Base-by-base conservation (phyloP, 305 asterid genomes). In the Caryopteris hybrid region DNA sequence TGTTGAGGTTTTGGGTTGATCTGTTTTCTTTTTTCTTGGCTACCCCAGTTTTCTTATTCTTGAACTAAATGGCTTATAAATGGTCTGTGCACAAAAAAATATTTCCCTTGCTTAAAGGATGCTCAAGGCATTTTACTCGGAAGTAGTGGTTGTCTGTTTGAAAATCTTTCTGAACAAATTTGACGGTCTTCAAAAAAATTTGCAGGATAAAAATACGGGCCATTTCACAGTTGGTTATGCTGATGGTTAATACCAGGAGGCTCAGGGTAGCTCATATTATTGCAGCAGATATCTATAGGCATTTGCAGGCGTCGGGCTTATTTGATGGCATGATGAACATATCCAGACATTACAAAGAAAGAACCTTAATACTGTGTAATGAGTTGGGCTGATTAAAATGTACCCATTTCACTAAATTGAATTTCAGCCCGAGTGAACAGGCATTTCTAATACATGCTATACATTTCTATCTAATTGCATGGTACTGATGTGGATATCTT, bases 141-240 rank as follows among this genome's bases (percentile, higher is more conserved):
- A 25, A 25, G 31, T 25, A 25, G 31, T 1, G 31, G 31, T 25
- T 4, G 4, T 25, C 31, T 25, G 31, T 25, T 2, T 13, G 8
- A 52, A 52, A 17, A 11, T 34, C 8, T 13, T 22, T 33, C 3
- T 6, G 2, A 29, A 4, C 8, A 48, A 22, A 39, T 16, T 47
- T 20, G 23, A 54, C 7, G 47, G 16, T 14, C 13, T 25, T 39
- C 6, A 22, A 21, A 22, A n/a, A n/a, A n/a, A n/a, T n/a, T 0
- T 58, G 81, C 76, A 81, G 88, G 84, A 48, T 53, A 75, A 71
- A 53, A 80, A 83, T 21, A 56, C 77, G 2, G 84, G 82, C 8
- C 78, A 68, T 63, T 83, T 78, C 51, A 60, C 80, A 18, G 69
- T 61, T 65, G 84, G 65, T 41, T 63, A 56, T 31, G 66, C 57